A percentile compares a stretch with the other conserved stretches of the same genome.
Evolutionary conservation across 2,329 filamentous ascomycete genomes (phyloP).

Genomic region (Pseudomassariella vexata): DNA sequence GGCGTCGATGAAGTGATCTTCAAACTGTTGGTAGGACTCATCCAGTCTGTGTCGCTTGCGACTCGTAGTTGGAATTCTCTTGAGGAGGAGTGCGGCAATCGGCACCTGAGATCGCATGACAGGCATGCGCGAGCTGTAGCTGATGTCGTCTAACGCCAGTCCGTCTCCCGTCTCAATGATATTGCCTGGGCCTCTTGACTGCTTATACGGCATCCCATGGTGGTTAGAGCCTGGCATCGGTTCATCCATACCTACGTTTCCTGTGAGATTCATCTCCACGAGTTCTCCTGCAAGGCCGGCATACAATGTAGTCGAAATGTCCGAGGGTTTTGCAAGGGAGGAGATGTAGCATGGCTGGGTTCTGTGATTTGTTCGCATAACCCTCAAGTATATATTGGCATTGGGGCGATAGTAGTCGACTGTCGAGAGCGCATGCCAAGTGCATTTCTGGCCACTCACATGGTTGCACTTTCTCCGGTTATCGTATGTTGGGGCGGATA

Average conservation of each 20-base stretch:
- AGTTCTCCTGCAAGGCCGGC: conserved; percentile 42
- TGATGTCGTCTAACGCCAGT: conserved; percentile 16
- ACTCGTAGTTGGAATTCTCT: background rate
- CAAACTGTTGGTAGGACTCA: no score
- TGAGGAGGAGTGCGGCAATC: background rate
- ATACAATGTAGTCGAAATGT: conserved; percentile 42
- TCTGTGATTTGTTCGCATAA: conserved; percentile 7
- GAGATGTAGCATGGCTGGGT: conserved; percentile 33
- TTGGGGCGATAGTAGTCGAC: conserved; percentile 43
- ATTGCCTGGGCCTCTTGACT: conserved; percentile 11
- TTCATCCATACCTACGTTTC: conserved; percentile 10
- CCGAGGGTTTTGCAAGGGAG: conserved; percentile 41
- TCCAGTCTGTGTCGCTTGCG: conserved; percentile 1
- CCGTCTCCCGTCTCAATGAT: conserved; percentile 25
- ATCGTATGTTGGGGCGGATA: conserved; percentile 11
- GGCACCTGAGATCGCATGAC: conserved; percentile 6
- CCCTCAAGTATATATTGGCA: conserved; percentile 37
- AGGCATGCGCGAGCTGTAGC: conserved; percentile 14
- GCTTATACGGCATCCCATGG: conserved; percentile 13
- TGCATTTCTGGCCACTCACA: conserved; percentile 27
- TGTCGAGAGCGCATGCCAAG: conserved; percentile 41
- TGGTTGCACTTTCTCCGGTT: conserved; percentile 27
- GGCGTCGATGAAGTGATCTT: no score
- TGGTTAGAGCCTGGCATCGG: no score
- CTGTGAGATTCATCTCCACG: conserved; percentile 34